Percentiles rank a stretch among this genome's conserved stretches.
phyloP scores from a whole-genome alignment of 345 rosid species.

The Citrus unshiu region DNA sequence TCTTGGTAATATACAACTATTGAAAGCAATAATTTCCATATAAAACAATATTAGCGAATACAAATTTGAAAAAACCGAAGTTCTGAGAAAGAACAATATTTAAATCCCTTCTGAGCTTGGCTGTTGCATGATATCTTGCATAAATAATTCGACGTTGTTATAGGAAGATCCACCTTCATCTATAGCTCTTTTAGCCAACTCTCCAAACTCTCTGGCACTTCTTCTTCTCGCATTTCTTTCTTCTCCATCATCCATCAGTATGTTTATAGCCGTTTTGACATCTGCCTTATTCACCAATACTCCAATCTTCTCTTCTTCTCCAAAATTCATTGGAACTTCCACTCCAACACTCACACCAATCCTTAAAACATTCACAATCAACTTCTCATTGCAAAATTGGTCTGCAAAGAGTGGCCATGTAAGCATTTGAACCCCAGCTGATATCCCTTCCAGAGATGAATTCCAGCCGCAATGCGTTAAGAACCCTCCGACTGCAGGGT shows the following conservation, averaged over 20 bases:
- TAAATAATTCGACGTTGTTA: neutral
- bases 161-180: neutral
- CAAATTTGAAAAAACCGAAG: too few relatives aligned
- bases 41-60: too few relatives aligned
- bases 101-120: neutral
- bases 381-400: conserved; percentile 26
- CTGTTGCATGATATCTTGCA: neutral
- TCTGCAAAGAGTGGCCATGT: conserved; percentile 26
- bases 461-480: conserved; percentile 27
- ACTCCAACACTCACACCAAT: neutral
- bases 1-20: too few relatives aligned
- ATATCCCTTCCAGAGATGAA: conserved; percentile 16
- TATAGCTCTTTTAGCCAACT: neutral
- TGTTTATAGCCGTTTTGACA: neutral
- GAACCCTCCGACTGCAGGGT: conserved; percentile 22
- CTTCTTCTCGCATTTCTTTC: neutral
- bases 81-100: neutral
- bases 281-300: neutral
- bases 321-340: neutral
- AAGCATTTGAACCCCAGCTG: conserved; percentile 12
- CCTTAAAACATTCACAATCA: neutral
- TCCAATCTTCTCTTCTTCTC: neutral
- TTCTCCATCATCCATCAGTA: neutral
- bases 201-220: neutral
- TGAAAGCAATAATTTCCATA: too few relatives aligned